These are phyloP conservation scores for Xylaria intraflava DNA, from an alignment of 495 filamentous ascomycete genomes.

Conservation along the genomic window DNA sequence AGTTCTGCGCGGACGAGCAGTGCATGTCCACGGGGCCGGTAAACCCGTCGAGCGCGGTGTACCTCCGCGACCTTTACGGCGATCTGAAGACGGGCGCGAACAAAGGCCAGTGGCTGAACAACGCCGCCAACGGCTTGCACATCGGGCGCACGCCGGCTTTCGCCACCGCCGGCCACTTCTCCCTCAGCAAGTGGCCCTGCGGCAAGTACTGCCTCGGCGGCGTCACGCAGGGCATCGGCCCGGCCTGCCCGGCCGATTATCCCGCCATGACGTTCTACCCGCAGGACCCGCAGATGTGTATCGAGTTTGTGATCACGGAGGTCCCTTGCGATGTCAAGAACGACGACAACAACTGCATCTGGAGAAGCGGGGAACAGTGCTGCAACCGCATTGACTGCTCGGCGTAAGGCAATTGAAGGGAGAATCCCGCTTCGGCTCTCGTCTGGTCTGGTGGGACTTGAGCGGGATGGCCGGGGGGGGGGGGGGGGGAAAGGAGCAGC, in stretches of 20 bases:
- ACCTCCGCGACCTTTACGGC: conserved; percentile 7
- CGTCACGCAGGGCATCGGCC: conserved; percentile 5
- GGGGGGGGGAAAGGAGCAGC: no score
- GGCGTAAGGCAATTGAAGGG: conserved; percentile 4
- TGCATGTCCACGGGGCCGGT: neutral
- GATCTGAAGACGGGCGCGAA: conserved; percentile 2
- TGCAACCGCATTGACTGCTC: conserved; percentile 2
- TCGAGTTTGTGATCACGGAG: conserved; percentile 7
- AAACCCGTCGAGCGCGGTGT: conserved; percentile 3
- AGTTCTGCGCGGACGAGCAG: conserved; percentile 4
- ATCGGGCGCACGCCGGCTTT: conserved; percentile 2
- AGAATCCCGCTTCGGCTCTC: no score
- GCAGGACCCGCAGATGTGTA: conserved; percentile 11
- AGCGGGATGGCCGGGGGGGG: no score
- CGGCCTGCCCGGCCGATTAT: neutral
- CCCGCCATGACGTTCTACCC: conserved; percentile 7
- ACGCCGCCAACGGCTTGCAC: conserved; percentile 2
- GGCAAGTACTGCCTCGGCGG: conserved; percentile 9
- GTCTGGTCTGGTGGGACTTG: no score
- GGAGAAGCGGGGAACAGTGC: conserved; percentile 3
- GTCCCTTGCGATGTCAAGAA: conserved; percentile 7
- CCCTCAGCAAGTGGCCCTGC: conserved; percentile 7
- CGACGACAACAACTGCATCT: conserved; percentile 6
- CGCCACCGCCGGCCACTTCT: conserved; percentile 6
- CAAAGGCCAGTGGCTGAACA: conserved; percentile 7